These are phyloP conservation scores for Sclerotinia spermophila DNA, from an alignment of 2,329 filamentous ascomycete species.

Conservation along the genomic window DNA sequence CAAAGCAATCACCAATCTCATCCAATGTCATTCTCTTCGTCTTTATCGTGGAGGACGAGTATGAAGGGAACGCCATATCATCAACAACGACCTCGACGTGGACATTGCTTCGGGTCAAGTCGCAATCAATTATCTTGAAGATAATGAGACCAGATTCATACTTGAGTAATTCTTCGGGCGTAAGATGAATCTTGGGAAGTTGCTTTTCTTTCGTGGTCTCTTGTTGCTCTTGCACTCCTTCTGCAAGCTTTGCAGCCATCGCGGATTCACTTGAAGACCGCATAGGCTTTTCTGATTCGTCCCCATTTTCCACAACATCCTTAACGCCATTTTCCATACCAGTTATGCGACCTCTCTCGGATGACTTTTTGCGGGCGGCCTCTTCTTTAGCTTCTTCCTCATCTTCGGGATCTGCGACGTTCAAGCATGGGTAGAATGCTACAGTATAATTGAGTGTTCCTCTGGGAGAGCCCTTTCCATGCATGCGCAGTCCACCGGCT, in stretches of 20 bases:
- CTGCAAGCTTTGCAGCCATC: slow-evolving; percentile 32
- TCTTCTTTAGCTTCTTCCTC: slow-evolving; percentile 73
- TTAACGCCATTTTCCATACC: slow-evolving; percentile 25
- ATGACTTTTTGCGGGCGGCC: slow-evolving; percentile 37
- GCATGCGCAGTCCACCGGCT: slow-evolving; percentile 67
- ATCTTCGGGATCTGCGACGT: slow-evolving; percentile 84
- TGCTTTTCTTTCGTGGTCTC: slow-evolving; percentile 45
- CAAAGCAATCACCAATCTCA: slow-evolving; percentile 92
- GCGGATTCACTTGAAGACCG: slow-evolving; percentile 35
- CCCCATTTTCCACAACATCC: slow-evolving; percentile 23
- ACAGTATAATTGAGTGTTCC: slow-evolving; percentile 78
- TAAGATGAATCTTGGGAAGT: slow-evolving; percentile 73
- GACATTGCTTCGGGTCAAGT: slow-evolving; percentile 71
- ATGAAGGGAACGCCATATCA: slow-evolving; percentile 89
- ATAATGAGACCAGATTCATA: slow-evolving; percentile 91
- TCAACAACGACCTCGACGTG: slow-evolving; percentile 89
- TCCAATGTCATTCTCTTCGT: slow-evolving; percentile 70
- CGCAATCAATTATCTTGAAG: slow-evolving; percentile 88
- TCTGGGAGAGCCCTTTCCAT: slow-evolving; percentile 70
- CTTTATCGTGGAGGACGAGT: slow-evolving; percentile 73
- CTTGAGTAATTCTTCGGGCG: slow-evolving; percentile 73
- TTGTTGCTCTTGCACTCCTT: slow-evolving; percentile 43
- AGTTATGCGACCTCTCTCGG: slow-evolving; percentile 30
- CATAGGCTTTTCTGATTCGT: slow-evolving; percentile 41
- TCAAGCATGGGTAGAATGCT: slow-evolving; percentile 85